Percentiles rank a stretch among this genome's conserved stretches.
These are phyloP conservation scores for Cyberlindnera japonica DNA, from an alignment of 805 yeast genomes.

Conservation along the genomic window DNA sequence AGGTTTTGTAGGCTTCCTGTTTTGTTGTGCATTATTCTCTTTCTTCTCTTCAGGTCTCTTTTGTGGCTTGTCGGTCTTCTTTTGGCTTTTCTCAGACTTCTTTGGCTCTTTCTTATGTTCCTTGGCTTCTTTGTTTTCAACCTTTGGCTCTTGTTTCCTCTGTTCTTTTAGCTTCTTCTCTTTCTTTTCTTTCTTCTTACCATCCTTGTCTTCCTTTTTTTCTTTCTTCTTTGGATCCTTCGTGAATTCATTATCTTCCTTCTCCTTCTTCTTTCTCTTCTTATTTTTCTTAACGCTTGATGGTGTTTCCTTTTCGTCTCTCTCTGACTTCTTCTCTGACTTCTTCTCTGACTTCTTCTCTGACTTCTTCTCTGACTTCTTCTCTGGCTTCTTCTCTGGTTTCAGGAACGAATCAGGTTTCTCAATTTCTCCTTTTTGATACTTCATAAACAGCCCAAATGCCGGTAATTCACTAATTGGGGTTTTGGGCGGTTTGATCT, in stretches of 20 bases:
- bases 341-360: conserved; percentile 1
- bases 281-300: conserved; percentile 2
- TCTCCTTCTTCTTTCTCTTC: conserved; percentile 1
- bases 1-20: background rate
- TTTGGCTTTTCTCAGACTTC: conserved; percentile 7
- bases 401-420: conserved; percentile 16
- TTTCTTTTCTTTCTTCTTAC: background rate
- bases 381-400: conserved; percentile 3
- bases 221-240: background rate
- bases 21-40: background rate
- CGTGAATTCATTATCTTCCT: conserved; percentile 4
- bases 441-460: conserved; percentile 23
- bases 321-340: background rate
- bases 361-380: background rate
- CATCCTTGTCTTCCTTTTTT: conserved; percentile 1
- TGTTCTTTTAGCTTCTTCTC: background rate
- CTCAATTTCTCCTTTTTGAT: conserved; percentile 19
- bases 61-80: background rate
- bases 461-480: conserved; percentile 20
- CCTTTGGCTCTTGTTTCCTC: background rate
- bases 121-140: conserved; percentile 10
- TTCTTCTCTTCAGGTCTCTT: background rate
- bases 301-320: conserved; percentile 4
- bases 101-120: background rate
- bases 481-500: background rate